These are phyloP conservation scores for Ceraceosorus guamensis DNA, from an alignment of 1,284 basidiomycete species.

Conservation along the genomic window DNA sequence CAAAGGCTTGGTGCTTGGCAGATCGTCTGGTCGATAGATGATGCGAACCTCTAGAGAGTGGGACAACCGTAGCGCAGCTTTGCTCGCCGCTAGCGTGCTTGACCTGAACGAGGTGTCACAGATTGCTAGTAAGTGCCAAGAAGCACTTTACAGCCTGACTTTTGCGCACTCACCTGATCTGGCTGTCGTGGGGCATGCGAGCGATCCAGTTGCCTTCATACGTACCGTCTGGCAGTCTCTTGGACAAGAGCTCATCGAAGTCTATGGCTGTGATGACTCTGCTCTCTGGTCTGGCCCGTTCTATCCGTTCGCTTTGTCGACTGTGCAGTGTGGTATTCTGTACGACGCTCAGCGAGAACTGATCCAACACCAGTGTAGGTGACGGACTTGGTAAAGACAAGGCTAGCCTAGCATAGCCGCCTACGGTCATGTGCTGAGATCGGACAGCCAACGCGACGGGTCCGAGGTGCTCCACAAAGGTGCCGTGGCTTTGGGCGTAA, in stretches of 20 bases:
- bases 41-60: constrained; percentile 5
- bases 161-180: neutral
- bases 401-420: constrained; percentile 5
- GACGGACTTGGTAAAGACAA: constrained; percentile 1
- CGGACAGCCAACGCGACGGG: constrained; percentile 1
- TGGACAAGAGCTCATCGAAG: neutral
- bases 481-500: constrained; percentile 5
- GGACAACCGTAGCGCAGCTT: constrained; percentile 1
- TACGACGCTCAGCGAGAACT: neutral
- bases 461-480: constrained; percentile 3
- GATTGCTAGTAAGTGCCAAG: neutral
- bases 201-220: constrained; percentile 6
- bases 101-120: neutral
- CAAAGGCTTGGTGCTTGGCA: neutral
- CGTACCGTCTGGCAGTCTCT: neutral
- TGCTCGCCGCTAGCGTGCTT: constrained; percentile 6
- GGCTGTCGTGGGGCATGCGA: neutral
- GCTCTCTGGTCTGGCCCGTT: neutral
- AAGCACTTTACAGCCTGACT: neutral
- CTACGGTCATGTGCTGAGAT: constrained; percentile 7
- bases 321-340: constrained; percentile 6
- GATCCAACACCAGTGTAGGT: neutral
- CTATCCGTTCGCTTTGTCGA: neutral
- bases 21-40: neutral
- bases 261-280: constrained; percentile 2